Evolutionary conservation across 106 monocot species (phyloP).

Genomic region (Vanilla planifolia): DNA sequence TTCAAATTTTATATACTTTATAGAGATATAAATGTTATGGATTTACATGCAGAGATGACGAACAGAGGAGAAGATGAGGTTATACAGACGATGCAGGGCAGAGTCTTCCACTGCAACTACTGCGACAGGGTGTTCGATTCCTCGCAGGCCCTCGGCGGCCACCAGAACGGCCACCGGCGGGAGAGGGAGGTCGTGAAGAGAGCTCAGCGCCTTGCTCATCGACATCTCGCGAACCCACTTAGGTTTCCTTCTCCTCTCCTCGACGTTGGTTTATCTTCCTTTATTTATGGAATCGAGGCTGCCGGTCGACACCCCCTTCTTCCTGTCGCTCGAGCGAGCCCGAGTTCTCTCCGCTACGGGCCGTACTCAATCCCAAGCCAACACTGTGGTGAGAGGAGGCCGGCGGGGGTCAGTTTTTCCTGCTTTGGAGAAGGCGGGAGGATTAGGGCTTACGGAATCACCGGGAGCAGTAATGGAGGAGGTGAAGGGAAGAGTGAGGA

Average conservation of each 20-base stretch:
- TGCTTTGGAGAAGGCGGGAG: background rate
- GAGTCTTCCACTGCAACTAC: conserved; percentile 9
- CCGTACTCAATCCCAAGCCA: background rate
- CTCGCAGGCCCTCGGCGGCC: conserved; percentile 19
- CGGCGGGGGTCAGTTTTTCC: too few species aligned
- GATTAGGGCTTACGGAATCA: background rate
- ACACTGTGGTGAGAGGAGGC: conserved; percentile 1
- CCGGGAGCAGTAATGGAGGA: background rate
- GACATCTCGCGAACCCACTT: background rate
- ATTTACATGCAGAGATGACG: background rate
- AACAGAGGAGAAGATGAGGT: conserved; percentile 1
- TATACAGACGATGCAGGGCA: background rate
- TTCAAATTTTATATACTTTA: too few species aligned
- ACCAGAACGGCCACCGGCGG: conserved; percentile 17
- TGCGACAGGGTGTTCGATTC: conserved; percentile 15
- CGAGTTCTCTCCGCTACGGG: background rate
- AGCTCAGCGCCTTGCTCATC: conserved; percentile 5
- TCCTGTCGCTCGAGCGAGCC: background rate
- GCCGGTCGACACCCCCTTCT: background rate
- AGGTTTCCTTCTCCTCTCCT: background rate
- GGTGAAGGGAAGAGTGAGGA: conserved; percentile 3
- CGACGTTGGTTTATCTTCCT: background rate
- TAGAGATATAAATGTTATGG: too few species aligned
- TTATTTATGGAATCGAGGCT: background rate
- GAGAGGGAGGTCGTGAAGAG: conserved; percentile 10